phyloP scores from a whole-genome alignment of 495 filamentous ascomycete genomes.

The Astrocystis sublimbata region DNA sequence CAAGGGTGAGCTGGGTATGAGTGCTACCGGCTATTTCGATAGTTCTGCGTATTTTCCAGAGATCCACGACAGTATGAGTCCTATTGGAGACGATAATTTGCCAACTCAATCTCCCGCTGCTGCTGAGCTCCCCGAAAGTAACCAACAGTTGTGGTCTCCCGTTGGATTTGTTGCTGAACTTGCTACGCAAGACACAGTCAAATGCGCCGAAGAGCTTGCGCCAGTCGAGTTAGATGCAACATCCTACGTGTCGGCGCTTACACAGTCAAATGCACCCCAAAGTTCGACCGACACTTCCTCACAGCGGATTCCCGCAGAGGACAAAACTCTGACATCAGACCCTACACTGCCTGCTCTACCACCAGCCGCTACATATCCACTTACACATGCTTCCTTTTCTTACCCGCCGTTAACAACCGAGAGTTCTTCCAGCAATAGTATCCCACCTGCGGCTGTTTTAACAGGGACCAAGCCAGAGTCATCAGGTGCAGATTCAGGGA shows the following conservation, averaged over 20 bases:
- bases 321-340: constrained; percentile 22
- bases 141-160: constrained; percentile 26
- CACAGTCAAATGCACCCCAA: constrained; percentile 15
- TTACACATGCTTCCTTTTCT: constrained; percentile 31
- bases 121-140: constrained; percentile 30
- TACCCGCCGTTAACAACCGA: constrained; percentile 25
- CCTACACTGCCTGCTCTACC: constrained; percentile 8
- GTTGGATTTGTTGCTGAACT: constrained; percentile 49
- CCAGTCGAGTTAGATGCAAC: constrained; percentile 44
- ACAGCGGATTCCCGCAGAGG: constrained; percentile 30
- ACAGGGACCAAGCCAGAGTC: not conserved
- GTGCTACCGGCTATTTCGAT: constrained; percentile 40
- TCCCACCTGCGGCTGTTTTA: not conserved
- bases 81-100: constrained; percentile 34
- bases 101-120: too few species aligned
- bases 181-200: constrained; percentile 36
- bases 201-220: constrained; percentile 41
- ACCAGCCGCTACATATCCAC: constrained; percentile 27
- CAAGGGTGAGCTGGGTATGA: constrained; percentile 25
- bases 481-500: not conserved
- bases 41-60: constrained; percentile 45
- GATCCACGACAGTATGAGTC: constrained; percentile 38
- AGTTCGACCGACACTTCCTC: constrained; percentile 35
- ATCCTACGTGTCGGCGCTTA: constrained; percentile 23
- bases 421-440: not conserved